phyloP scores from a whole-genome alignment of 768 basidiomycete genomes.

The Mrakia frigida region DNA sequence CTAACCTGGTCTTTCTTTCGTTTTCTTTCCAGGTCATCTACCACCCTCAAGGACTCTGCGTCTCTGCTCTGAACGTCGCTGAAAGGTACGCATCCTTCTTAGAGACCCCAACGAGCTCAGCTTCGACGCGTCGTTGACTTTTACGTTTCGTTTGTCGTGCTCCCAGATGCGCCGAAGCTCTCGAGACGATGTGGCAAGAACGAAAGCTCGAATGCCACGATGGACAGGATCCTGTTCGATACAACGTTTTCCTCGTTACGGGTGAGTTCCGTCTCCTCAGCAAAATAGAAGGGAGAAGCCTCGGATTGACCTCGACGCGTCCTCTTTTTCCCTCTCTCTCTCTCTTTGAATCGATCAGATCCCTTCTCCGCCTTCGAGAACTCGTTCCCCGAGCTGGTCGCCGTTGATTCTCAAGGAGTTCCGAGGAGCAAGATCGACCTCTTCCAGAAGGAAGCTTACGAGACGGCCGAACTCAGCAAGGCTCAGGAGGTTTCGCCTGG shows the following conservation, averaged over 20 bases:
- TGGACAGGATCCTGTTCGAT: constrained; percentile 42
- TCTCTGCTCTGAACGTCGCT: constrained; percentile 58
- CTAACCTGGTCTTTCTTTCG: neutral
- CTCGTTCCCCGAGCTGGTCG: constrained; percentile 42
- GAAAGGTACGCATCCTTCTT: constrained; percentile 60
- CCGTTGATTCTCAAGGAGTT: constrained; percentile 40
- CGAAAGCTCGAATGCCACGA: constrained; percentile 36
- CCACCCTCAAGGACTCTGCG: constrained; percentile 61
- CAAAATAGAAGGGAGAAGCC: neutral
- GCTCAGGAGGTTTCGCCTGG: constrained; percentile 62
- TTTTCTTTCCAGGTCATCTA: constrained; percentile 54
- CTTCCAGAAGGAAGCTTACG: constrained; percentile 74
- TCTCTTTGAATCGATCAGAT: constrained; percentile 37
- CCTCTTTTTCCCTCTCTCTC: neutral
- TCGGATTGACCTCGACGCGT: neutral
- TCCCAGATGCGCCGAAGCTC: constrained; percentile 34
- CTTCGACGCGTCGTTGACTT: constrained; percentile 41
- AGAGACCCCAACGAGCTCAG: constrained; percentile 54
- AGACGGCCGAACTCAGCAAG: constrained; percentile 80
- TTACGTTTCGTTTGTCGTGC: constrained; percentile 20
- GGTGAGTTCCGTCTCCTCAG: constrained; percentile 42
- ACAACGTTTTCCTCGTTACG: constrained; percentile 73
- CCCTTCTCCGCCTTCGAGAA: constrained; percentile 44
- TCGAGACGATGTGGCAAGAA: constrained; percentile 37
- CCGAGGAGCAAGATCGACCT: constrained; percentile 56